phyloP scores from a whole-genome alignment of 768 basidiomycete species.

The Krasilnikovozyma curviuscula region DNA sequence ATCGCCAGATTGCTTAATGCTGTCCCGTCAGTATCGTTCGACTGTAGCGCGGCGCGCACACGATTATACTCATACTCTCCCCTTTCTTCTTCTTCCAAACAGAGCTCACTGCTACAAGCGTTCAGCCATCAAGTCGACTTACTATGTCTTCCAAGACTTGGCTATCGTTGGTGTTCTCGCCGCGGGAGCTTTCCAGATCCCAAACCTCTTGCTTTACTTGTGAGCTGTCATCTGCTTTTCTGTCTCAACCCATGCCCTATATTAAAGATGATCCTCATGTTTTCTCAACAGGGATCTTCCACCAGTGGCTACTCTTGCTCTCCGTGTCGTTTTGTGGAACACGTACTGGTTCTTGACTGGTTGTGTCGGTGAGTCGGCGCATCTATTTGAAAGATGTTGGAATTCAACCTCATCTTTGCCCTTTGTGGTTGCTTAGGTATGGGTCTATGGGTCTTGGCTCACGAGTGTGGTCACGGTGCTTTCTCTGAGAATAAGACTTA shows the following conservation, averaged over 20 bases:
- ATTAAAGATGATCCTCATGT: background rate
- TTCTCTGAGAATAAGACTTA: conserved; percentile 81
- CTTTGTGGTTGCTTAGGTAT: too few relatives aligned
- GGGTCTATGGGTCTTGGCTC: conserved; percentile 86
- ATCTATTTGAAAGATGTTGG: too few relatives aligned
- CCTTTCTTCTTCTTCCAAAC: too few relatives aligned
- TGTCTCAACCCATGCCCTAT: background rate
- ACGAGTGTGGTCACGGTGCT: conserved; percentile 90
- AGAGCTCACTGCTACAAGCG: conserved; percentile 74
- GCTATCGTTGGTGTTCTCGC: conserved; percentile 47
- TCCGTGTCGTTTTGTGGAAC: conserved; percentile 51
- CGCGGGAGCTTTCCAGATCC: conserved; percentile 46
- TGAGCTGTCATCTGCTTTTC: too few relatives aligned
- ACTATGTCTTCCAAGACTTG: conserved; percentile 54
- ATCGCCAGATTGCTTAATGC: conserved; percentile 44
- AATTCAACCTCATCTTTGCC: too few relatives aligned
- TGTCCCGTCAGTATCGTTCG: conserved; percentile 38
- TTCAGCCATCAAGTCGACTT: conserved; percentile 55
- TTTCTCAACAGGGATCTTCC: background rate
- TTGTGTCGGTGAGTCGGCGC: conserved; percentile 5
- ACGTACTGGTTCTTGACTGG: conserved; percentile 52
- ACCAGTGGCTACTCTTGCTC: conserved; percentile 26
- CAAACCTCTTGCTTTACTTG: too few relatives aligned
- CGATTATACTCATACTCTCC: too few relatives aligned
- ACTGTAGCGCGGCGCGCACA: background rate